Conservation (phyloP, 2,329 filamentous ascomycete species). For the Neofusicoccum sp. region DNA sequence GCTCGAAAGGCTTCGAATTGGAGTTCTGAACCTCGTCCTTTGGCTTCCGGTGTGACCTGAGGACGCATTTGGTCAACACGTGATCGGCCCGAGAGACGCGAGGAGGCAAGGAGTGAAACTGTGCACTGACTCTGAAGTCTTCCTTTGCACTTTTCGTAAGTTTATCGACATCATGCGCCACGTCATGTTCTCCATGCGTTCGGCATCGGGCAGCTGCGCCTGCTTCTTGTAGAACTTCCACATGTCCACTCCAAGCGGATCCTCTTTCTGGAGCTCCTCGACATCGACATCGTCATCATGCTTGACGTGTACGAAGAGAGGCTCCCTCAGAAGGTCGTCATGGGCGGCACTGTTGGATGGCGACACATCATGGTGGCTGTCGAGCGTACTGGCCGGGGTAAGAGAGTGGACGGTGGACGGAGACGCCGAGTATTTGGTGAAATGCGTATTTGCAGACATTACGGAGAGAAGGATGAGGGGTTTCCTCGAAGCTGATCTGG, state of each 20-base stretch:
- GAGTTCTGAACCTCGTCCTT: too few relatives aligned
- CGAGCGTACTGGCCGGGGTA: conserved; percentile 43
- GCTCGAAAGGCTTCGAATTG: too few relatives aligned
- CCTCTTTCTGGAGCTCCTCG: conserved; percentile 83
- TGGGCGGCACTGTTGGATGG: conserved; percentile 45
- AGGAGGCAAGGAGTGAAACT: too few relatives aligned
- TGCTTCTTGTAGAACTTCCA: conserved; percentile 94
- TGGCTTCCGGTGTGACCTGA: too few relatives aligned
- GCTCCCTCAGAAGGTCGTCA: conserved; percentile 42
- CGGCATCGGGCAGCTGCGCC: conserved; percentile 82
- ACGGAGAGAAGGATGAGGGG: neutral
- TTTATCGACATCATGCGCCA: conserved; percentile 99
- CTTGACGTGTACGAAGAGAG: conserved; percentile 29
- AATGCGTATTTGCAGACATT: neutral
- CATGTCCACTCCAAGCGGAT: conserved; percentile 86
- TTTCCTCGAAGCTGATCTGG: too few relatives aligned
- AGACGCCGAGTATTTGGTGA: conserved; percentile 29
- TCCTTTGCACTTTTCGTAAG: conserved; percentile 47
- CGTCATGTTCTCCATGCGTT: conserved; percentile 96
- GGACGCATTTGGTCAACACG: too few relatives aligned
- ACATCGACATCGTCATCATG: conserved; percentile 53
- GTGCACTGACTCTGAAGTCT: neutral
- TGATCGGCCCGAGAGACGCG: too few relatives aligned
- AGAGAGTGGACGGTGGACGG: conserved; percentile 45
- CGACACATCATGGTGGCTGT: conserved; percentile 53